Conservation (phyloP, 2,329 filamentous ascomycete species). For the Knoxdaviesia proteae region DNA sequence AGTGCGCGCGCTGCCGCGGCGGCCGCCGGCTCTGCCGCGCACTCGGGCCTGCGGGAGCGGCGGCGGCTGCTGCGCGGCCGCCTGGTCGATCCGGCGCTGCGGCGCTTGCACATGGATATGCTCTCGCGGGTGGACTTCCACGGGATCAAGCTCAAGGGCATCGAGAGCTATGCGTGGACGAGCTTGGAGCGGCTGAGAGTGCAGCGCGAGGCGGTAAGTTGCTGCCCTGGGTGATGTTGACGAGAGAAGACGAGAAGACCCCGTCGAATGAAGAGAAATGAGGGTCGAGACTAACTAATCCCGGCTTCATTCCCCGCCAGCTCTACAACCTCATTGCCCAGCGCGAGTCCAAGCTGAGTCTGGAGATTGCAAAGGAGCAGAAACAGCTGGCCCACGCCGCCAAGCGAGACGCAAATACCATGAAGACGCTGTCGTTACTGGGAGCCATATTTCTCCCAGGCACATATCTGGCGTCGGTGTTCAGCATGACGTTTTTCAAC, state of each 20-base stretch:
- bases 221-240: background rate
- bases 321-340: constrained; percentile 47
- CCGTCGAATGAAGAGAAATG: background rate
- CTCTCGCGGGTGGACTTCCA: constrained; percentile 35
- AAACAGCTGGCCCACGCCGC: constrained; percentile 36
- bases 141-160: constrained; percentile 35
- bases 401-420: constrained; percentile 40
- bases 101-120: constrained; percentile 28
- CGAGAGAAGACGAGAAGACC: no score
- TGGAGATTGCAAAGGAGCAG: constrained; percentile 41
- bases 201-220: constrained; percentile 36
- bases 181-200: constrained; percentile 39
- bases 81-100: no score
- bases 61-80: no score
- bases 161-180: constrained; percentile 41
- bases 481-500: constrained; percentile 48
- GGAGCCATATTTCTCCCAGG: constrained; percentile 43
- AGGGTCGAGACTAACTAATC: background rate
- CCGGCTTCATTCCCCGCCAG: constrained; percentile 12
- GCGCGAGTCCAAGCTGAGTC: constrained; percentile 41
- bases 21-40: constrained; percentile 2
- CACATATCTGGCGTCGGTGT: constrained; percentile 40
- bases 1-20: constrained; percentile 2
- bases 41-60: constrained; percentile 16
- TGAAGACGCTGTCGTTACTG: constrained; percentile 44